phyloP scores from a whole-genome alignment of 768 basidiomycete species.

The Pholiota molesta region DNA sequence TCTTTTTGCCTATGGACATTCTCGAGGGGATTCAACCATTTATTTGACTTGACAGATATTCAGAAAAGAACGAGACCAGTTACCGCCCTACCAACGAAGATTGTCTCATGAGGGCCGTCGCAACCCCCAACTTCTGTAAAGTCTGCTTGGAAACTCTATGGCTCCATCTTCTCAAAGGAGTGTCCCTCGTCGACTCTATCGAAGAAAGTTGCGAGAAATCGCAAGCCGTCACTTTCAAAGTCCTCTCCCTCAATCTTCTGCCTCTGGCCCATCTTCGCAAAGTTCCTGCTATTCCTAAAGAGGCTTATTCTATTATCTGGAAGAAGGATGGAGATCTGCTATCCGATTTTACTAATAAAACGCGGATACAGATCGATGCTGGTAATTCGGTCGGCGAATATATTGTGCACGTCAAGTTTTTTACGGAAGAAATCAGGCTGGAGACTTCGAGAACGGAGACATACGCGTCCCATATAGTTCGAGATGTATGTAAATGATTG shows the following conservation, averaged over 20 bases:
- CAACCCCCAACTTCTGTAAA: constrained; percentile 72
- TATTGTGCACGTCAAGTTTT: constrained; percentile 48
- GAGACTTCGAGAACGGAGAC: constrained; percentile 5
- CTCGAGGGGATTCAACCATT: not conserved
- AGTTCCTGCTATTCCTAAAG: constrained; percentile 24
- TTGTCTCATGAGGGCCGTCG: constrained; percentile 80
- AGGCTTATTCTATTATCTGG: constrained; percentile 62
- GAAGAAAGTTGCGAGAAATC: constrained; percentile 38
- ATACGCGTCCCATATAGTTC: not conserved
- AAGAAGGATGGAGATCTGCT: constrained; percentile 47
- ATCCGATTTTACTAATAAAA: constrained; percentile 52
- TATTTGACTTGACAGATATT: constrained; percentile 48
- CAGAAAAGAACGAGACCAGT: constrained; percentile 61
- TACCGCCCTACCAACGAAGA: constrained; percentile 85
- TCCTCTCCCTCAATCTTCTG: constrained; percentile 53
- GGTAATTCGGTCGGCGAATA: constrained; percentile 43
- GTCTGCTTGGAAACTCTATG: constrained; percentile 78
- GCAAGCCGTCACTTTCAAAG: constrained; percentile 26
- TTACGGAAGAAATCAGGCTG: constrained; percentile 58
- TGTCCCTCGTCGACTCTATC: constrained; percentile 65
- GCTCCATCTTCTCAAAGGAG: constrained; percentile 59
- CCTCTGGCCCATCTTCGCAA: constrained; percentile 61
- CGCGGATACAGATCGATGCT: constrained; percentile 44
- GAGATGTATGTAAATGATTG: not conserved
- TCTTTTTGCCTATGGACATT: constrained; percentile 6